Percentiles rank a stretch among this genome's conserved stretches.
Evolutionary conservation across 176 grass and related monocot genomes (phyloP).

Genomic region (Carex kokanica): DNA sequence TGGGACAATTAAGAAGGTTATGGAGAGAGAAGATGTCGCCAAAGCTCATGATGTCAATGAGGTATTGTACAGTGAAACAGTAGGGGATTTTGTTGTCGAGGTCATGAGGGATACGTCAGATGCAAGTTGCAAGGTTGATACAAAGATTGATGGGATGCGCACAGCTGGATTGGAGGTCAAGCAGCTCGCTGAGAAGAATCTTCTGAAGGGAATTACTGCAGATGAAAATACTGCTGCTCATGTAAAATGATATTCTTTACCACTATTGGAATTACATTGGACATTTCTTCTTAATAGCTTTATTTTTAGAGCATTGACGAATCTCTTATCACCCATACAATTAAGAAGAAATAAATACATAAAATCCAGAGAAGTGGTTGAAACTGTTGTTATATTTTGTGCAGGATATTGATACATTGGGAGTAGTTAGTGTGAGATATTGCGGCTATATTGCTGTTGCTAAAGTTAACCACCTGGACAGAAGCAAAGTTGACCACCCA

Average conservation of each 20-base stretch:
- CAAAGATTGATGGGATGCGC: slow-evolving; percentile 78
- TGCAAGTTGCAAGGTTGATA: slow-evolving; percentile 94
- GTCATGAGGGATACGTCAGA: slow-evolving; percentile 84
- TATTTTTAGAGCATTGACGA: neutral
- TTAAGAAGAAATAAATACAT: neutral
- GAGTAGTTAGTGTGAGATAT: slow-evolving; percentile 82
- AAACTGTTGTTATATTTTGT: slow-evolving; percentile 39
- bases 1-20: slow-evolving; percentile 65
- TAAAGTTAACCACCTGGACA: slow-evolving; percentile 65
- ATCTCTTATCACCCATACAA: neutral
- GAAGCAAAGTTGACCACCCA: slow-evolving; percentile 44
- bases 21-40: slow-evolving; percentile 39
- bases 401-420: slow-evolving; percentile 90
- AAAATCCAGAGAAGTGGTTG: neutral
- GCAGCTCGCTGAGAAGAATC: slow-evolving; percentile 75
- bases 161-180: slow-evolving; percentile 56
- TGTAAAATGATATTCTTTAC: slow-evolving; percentile 51
- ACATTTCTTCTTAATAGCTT: slow-evolving; percentile 15
- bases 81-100: slow-evolving; percentile 91
- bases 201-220: slow-evolving; percentile 98
- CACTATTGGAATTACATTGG: slow-evolving; percentile 27
- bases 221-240: slow-evolving; percentile 98
- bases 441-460: slow-evolving; percentile 87
- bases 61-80: slow-evolving; percentile 71
- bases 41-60: slow-evolving; percentile 39